Evolutionary conservation across 2,329 filamentous ascomycete species (phyloP).

Genomic region (Cladosporium sp.): DNA sequence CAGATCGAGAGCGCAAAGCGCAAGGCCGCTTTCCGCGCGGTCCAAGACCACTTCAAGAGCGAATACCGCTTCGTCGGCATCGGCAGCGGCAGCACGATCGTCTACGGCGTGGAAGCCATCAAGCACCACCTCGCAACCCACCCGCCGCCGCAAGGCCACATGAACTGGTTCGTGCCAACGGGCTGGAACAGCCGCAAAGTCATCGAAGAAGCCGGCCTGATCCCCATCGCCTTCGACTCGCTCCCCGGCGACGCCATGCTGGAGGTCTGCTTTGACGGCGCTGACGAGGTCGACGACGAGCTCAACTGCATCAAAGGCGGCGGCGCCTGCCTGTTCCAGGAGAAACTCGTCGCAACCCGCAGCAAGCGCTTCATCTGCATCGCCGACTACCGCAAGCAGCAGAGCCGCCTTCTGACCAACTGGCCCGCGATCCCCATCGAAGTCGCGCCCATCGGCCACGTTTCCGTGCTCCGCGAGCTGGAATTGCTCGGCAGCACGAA

Average conservation of each 20-base stretch:
- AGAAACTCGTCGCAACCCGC: constrained; percentile 76
- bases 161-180: constrained; percentile 85
- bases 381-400: constrained; percentile 84
- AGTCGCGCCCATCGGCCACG: constrained; percentile 78
- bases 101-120: constrained; percentile 82
- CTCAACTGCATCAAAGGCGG: constrained; percentile 97
- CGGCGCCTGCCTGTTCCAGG: constrained; percentile 94
- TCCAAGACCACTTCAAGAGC: constrained; percentile 64
- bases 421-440: constrained; percentile 92
- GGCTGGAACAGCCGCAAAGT: constrained; percentile 86
- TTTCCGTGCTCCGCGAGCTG: constrained; percentile 70
- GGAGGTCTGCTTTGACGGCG: constrained; percentile 92
- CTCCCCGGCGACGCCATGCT: constrained; percentile 61
- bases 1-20: constrained; percentile 67
- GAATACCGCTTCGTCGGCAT: constrained; percentile 66
- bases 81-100: constrained; percentile 74
- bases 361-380: constrained; percentile 30
- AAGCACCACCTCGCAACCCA: constrained; percentile 48
- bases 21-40: constrained; percentile 67
- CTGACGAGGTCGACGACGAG: constrained; percentile 91
- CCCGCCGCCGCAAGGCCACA: constrained; percentile 42
- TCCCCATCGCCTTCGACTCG: constrained; percentile 71
- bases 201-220: constrained; percentile 72
- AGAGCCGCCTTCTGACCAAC: constrained; percentile 63
- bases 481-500: constrained; percentile 65